These are phyloP conservation scores for Radiomyces spectabilis DNA, from an alignment of 192 early-diverging fungal species.

Conservation along the genomic window DNA sequence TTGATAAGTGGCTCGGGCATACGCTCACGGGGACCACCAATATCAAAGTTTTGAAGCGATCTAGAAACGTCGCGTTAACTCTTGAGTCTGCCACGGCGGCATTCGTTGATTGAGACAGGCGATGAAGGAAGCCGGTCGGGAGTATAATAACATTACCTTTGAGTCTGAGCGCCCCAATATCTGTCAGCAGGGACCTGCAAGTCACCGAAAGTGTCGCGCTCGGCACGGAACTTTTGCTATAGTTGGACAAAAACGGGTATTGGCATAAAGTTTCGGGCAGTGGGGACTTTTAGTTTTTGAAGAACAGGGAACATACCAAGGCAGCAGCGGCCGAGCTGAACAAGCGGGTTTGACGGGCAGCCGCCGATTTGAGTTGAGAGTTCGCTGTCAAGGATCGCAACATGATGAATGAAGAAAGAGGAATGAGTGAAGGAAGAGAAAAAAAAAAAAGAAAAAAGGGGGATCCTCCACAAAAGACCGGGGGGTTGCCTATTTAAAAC, in stretches of 20 bases:
- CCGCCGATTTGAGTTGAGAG: slow-evolving; percentile 8
- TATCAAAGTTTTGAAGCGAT: slow-evolving; percentile 96
- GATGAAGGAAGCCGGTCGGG: too few relatives aligned
- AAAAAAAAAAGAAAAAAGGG: slow-evolving; percentile 1
- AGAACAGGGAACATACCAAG: slow-evolving; percentile 12
- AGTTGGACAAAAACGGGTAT: neutral
- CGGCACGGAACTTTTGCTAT: slow-evolving; percentile 62
- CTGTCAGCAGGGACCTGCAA: slow-evolving; percentile 90
- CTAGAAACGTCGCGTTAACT: too few relatives aligned
- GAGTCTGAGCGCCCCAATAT: slow-evolving; percentile 98
- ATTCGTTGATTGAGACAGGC: too few relatives aligned
- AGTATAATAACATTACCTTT: too few relatives aligned
- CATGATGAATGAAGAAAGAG: slow-evolving; percentile 5
- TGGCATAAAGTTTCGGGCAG: neutral
- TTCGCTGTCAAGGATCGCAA: slow-evolving; percentile 20
- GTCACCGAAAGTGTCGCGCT: slow-evolving; percentile 90
- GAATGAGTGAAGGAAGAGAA: neutral
- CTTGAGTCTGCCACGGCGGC: too few relatives aligned
- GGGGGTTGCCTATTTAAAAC: too few relatives aligned
- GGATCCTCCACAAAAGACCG: too few relatives aligned
- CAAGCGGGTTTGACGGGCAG: slow-evolving; percentile 13
- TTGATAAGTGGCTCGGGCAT: slow-evolving; percentile 95
- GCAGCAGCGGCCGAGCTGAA: slow-evolving; percentile 25
- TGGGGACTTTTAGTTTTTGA: neutral
- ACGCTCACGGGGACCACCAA: slow-evolving; percentile 84